Percentiles rank a stretch among this genome's conserved stretches.
Conservation (phyloP, 1,284 basidiomycete species). For the Schizophyllum commune region DNA sequence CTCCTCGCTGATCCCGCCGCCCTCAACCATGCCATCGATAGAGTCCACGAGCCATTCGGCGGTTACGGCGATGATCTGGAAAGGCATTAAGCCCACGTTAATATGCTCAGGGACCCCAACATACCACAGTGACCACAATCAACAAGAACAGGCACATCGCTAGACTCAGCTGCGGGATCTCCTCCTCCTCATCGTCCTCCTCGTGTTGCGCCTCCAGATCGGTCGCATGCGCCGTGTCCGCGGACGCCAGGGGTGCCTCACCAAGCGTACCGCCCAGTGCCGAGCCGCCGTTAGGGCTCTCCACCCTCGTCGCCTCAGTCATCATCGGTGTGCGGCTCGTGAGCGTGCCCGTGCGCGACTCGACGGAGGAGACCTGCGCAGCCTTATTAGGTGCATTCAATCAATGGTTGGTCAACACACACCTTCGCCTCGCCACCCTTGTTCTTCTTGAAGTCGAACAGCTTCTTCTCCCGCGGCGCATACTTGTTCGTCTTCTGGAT, state of each 20-base stretch:
- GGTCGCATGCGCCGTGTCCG: background rate
- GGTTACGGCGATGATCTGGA: constrained; percentile 66
- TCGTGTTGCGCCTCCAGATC: constrained; percentile 5
- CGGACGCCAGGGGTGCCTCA: background rate
- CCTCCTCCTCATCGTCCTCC: constrained; percentile 35
- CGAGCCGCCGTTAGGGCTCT: background rate
- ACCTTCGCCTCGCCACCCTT: constrained; percentile 3
- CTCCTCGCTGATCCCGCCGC: constrained; percentile 55
- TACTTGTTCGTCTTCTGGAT: constrained; percentile 36
- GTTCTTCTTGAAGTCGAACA: constrained; percentile 4
- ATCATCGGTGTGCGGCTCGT: background rate
- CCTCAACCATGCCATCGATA: constrained; percentile 52
- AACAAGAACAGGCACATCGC: constrained; percentile 47
- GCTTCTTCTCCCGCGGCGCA: constrained; percentile 13
- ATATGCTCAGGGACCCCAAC: no score
- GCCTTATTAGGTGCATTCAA: no score
- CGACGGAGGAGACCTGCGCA: background rate
- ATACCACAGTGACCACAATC: constrained; percentile 56
- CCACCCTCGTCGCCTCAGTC: background rate
- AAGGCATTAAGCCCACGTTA: background rate
- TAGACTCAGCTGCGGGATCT: constrained; percentile 50
- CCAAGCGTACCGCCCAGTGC: background rate
- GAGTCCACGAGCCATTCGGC: constrained; percentile 84
- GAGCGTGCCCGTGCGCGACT: background rate
- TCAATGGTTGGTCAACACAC: no score